Evolutionary conservation across 1,139 yeast species (phyloP).

Genomic region (Diutina pseudorugosa): DNA sequence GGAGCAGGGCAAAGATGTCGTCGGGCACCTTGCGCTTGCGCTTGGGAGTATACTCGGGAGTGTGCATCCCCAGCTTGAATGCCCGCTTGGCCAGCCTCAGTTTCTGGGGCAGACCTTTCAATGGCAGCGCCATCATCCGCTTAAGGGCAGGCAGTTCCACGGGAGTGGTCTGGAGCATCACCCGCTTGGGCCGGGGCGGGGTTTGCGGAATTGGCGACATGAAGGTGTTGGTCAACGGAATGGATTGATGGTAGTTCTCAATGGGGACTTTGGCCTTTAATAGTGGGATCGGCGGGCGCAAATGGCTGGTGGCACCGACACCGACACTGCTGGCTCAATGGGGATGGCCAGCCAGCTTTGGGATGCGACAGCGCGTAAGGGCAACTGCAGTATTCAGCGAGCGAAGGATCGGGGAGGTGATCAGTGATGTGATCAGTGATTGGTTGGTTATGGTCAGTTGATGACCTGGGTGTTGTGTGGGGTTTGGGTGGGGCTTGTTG

Average conservation of each 20-base stretch:
- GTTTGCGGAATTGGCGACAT: conserved; percentile 1
- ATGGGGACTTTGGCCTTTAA: background rate
- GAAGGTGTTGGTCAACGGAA: background rate
- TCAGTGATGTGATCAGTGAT: too few species aligned
- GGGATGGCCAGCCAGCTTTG: background rate
- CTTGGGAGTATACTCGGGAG: conserved; percentile 2
- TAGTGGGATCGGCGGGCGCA: background rate
- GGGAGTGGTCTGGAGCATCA: conserved; percentile 1
- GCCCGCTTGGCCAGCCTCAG: background rate
- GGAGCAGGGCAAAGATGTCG: background rate
- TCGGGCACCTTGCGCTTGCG: background rate
- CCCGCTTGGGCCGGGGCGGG: background rate
- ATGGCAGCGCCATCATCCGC: background rate
- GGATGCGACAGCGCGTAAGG: background rate
- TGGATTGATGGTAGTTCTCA: background rate
- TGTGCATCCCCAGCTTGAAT: background rate
- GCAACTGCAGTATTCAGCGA: background rate
- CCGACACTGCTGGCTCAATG: background rate
- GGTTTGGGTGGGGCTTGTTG: too few species aligned
- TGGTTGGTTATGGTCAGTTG: too few species aligned
- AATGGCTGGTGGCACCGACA: conserved; percentile 1
- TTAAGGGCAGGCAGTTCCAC: background rate
- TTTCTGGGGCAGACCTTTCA: background rate
- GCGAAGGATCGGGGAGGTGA: too few species aligned
- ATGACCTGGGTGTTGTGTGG: too few species aligned